A percentile compares a stretch with the other conserved stretches of the same genome.
These are phyloP conservation scores for Colletotrichum navitas DNA, from an alignment of 2,329 filamentous ascomycete genomes.

Conservation along the genomic window DNA sequence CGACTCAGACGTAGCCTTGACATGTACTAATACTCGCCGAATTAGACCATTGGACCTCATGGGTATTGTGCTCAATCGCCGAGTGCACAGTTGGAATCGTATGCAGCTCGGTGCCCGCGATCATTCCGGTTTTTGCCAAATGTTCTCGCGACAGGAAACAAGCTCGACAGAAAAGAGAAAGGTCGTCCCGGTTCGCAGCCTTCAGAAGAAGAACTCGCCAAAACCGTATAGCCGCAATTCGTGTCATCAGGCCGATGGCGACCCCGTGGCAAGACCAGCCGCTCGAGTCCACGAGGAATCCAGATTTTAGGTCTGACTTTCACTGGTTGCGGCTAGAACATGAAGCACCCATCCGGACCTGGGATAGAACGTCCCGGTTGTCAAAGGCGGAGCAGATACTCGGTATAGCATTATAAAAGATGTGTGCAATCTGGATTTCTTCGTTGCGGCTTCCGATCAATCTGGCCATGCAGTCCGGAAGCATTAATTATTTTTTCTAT, in stretches of 20 bases:
- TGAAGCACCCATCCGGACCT: neutral
- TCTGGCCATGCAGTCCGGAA: constrained; percentile 7
- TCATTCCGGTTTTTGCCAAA: constrained; percentile 46
- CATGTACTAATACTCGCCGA: no score
- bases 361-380: constrained; percentile 3
- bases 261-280: constrained; percentile 36
- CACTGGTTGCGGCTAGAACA: constrained; percentile 34
- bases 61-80: constrained; percentile 50
- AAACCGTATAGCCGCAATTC: neutral
- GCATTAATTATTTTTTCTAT: no score
- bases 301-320: constrained; percentile 33
- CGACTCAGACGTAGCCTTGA: no score
- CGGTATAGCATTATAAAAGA: constrained; percentile 30
- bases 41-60: constrained; percentile 47
- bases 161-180: neutral
- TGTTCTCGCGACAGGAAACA: constrained; percentile 14
- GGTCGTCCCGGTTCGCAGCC: neutral
- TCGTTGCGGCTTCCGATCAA: neutral
- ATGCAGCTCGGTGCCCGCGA: constrained; percentile 51
- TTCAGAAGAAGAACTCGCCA: neutral
- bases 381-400: constrained; percentile 30
- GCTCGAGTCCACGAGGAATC: constrained; percentile 17
- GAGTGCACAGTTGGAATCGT: constrained; percentile 51
- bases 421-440: no score
- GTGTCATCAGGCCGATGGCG: constrained; percentile 35